Evolutionary conservation across 106 monocot genomes (phyloP).

Genomic region (Dendrobium huoshanense): DNA sequence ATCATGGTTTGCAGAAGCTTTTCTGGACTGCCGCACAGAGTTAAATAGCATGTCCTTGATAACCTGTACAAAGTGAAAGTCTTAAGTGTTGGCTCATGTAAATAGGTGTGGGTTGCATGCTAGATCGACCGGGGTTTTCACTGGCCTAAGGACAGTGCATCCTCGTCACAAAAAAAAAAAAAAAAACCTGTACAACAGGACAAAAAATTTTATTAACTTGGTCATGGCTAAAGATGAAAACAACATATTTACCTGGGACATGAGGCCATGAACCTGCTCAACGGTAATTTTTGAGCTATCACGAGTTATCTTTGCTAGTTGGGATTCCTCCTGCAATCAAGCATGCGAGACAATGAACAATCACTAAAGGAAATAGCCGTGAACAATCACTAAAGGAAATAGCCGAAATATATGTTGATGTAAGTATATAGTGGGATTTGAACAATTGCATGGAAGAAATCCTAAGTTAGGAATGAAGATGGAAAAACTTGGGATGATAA

Average conservation of each 20-base stretch:
- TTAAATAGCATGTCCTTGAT: slow-evolving; percentile 80
- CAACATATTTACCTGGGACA: slow-evolving; percentile 66
- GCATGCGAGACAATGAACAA: not conserved
- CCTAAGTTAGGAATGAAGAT: too few species aligned
- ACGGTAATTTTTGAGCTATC: slow-evolving; percentile 96
- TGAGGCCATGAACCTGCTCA: slow-evolving; percentile 96
- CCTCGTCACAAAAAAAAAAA: too few species aligned
- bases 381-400: not conserved
- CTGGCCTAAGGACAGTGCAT: too few species aligned
- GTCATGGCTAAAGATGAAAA: not conserved
- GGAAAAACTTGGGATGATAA: too few species aligned
- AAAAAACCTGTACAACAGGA: slow-evolving; percentile 28
- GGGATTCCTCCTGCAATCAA: slow-evolving; percentile 72
- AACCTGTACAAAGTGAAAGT: slow-evolving; percentile 43
- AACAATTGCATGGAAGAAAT: too few species aligned
- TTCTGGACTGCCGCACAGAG: slow-evolving; percentile 41
- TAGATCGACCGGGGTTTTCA: too few species aligned
- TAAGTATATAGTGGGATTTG: too few species aligned
- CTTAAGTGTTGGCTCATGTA: too few species aligned
- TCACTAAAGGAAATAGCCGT: not conserved
- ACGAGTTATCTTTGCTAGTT: slow-evolving; percentile 82
- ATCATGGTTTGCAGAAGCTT: slow-evolving; percentile 16
- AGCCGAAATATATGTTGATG: too few species aligned
- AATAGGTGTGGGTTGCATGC: too few species aligned
- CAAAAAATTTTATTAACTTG: not conserved